phyloP scores from a whole-genome alignment of 768 basidiomycete genomes.

The Hysterangium stoloniferum region DNA sequence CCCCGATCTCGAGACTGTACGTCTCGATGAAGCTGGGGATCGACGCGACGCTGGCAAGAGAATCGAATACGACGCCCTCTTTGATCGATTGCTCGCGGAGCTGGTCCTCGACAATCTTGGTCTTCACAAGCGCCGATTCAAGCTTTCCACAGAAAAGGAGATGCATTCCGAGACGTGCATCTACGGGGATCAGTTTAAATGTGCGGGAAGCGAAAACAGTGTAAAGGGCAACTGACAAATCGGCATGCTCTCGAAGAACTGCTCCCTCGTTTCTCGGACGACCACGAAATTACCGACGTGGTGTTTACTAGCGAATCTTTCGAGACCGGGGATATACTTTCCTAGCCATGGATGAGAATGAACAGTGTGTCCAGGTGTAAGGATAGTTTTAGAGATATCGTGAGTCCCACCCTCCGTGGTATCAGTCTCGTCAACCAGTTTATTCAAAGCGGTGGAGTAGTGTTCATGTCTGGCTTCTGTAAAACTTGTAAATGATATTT shows the following conservation, averaged over 20 bases:
- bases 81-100: slow-evolving; percentile 49
- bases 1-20: slow-evolving; percentile 45
- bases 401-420: slow-evolving; percentile 2
- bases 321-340: slow-evolving; percentile 45
- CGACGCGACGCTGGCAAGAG: slow-evolving; percentile 39
- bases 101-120: slow-evolving; percentile 65
- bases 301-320: slow-evolving; percentile 42
- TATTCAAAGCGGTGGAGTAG: neutral
- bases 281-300: slow-evolving; percentile 56
- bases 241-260: slow-evolving; percentile 70
- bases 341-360: slow-evolving; percentile 11
- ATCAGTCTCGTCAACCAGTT: slow-evolving; percentile 9
- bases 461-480: slow-evolving; percentile 1
- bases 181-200: neutral
- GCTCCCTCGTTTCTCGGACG: slow-evolving; percentile 38
- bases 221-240: slow-evolving; percentile 32
- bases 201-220: slow-evolving; percentile 10
- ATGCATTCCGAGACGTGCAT: slow-evolving; percentile 58
- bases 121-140: slow-evolving; percentile 89
- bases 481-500: neutral
- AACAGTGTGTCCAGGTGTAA: slow-evolving; percentile 4
- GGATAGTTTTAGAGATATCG: slow-evolving; percentile 12
- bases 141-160: slow-evolving; percentile 56
- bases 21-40: slow-evolving; percentile 51
- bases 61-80: slow-evolving; percentile 52